These are phyloP conservation scores for Polyporus arcularius DNA, from an alignment of 768 basidiomycete genomes.

Conservation along the genomic window DNA sequence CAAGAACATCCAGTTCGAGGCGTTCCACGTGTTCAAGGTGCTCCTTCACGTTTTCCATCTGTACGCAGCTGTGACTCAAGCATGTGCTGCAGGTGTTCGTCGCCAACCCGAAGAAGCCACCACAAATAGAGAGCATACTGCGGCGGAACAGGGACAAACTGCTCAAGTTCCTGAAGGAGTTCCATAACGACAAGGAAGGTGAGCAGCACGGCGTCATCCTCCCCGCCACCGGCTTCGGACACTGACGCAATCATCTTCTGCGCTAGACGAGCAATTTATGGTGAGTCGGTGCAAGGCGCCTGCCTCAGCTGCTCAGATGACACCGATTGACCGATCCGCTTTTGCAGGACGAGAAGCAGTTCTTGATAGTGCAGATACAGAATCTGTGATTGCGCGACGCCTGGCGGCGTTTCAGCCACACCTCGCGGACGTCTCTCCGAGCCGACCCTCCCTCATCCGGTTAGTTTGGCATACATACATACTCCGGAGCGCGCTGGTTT, in stretches of 20 bases:
- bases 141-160: constrained; percentile 94
- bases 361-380: constrained; percentile 91
- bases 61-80: neutral
- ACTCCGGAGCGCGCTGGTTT: neutral
- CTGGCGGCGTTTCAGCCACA: neutral
- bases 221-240: neutral
- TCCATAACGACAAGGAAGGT: constrained; percentile 99
- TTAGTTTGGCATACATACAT: constrained; percentile 2
- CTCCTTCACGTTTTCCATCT: neutral
- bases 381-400: constrained; percentile 44
- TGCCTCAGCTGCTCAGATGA: constrained; percentile 1
- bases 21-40: constrained; percentile 99
- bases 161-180: constrained; percentile 82
- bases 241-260: neutral
- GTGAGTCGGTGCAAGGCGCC: constrained; percentile 39
- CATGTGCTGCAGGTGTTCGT: constrained; percentile 78
- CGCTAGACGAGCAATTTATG: constrained; percentile 90
- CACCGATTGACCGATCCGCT: neutral
- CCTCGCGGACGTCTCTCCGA: neutral
- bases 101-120: constrained; percentile 98
- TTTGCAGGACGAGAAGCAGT: constrained; percentile 87
- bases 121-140: constrained; percentile 89
- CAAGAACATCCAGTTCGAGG: constrained; percentile 99
- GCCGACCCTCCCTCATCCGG: neutral
- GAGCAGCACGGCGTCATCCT: constrained; percentile 23